phyloP scores from a whole-genome alignment of 768 basidiomycete species.

The Guyanaporus albipodus region DNA sequence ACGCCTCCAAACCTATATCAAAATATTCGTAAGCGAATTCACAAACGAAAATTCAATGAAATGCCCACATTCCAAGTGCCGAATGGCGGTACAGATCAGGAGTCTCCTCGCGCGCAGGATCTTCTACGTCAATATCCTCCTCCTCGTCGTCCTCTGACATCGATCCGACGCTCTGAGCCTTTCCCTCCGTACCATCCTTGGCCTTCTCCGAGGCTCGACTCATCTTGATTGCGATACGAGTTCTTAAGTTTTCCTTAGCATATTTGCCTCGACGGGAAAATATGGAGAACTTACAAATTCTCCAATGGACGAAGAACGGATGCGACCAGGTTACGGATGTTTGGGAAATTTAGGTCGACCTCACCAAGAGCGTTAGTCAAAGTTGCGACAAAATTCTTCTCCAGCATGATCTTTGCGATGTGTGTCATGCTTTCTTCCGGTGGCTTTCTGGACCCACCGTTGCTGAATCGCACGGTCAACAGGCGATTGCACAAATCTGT shows the following conservation, averaged over 20 bases:
- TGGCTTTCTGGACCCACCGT: constrained; percentile 46
- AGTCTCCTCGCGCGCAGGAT: constrained; percentile 66
- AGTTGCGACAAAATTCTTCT: constrained; percentile 91
- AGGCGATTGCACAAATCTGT: constrained; percentile 86
- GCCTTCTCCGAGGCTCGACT: constrained; percentile 68
- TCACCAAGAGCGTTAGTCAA: constrained; percentile 87
- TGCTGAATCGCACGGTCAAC: constrained; percentile 71
- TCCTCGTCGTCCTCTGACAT: constrained; percentile 47
- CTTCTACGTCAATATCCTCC: constrained; percentile 57
- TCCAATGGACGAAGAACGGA: constrained; percentile 88
- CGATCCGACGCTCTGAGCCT: constrained; percentile 38
- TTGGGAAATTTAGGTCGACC: constrained; percentile 93
- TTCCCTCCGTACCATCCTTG: constrained; percentile 53
- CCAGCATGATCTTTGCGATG: constrained; percentile 95
- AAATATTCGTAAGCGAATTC: constrained; percentile 7
- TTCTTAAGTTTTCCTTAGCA: constrained; percentile 43
- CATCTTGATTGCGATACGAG: constrained; percentile 99
- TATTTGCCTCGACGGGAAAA: neutral
- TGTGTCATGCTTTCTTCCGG: constrained; percentile 79
- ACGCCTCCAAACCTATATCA: constrained; percentile 68
- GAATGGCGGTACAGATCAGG: constrained; percentile 96
- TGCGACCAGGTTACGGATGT: constrained; percentile 80
- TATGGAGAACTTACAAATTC: constrained; percentile 60
- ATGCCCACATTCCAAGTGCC: constrained; percentile 83
- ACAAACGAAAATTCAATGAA: neutral